Conservation (phyloP, 2,329 filamentous ascomycete species). For the Lachnellula hyalina region DNA sequence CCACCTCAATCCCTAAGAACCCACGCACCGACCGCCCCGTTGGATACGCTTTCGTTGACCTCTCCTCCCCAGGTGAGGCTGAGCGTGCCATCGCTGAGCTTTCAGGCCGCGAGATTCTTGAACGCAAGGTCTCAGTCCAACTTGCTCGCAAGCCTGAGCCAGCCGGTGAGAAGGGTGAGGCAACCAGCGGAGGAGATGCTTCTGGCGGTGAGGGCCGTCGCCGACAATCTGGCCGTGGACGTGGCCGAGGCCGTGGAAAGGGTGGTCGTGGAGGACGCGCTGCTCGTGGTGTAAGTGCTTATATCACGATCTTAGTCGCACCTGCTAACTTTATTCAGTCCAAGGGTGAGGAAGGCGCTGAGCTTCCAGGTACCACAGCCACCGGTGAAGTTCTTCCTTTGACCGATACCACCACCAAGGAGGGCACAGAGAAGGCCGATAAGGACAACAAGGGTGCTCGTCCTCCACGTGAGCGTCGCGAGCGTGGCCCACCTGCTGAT, state of each 20-base stretch:
- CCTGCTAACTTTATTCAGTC: conserved; percentile 21
- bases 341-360: conserved; percentile 35
- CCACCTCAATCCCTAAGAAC: conserved; percentile 98
- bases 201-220: conserved; percentile 60
- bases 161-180: conserved; percentile 68
- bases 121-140: conserved; percentile 98
- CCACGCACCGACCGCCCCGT: conserved; percentile 97
- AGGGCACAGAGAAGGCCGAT: conserved; percentile 40
- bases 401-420: conserved; percentile 59
- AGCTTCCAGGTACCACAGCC: conserved; percentile 38
- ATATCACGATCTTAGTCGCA: conserved; percentile 11
- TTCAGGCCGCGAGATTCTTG: conserved; percentile 94
- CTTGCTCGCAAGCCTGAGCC: conserved; percentile 95
- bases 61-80: conserved; percentile 89
- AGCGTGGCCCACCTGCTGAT: conserved; percentile 95
- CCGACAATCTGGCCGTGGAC: conserved; percentile 58
- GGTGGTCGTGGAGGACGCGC: conserved; percentile 59
- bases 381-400: conserved; percentile 48
- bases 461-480: conserved; percentile 55
- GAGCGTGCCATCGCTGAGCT: conserved; percentile 93
- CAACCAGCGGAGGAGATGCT: conserved; percentile 64
- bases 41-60: conserved; percentile 97
- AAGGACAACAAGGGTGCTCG: conserved; percentile 40
- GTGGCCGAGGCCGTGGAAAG: conserved; percentile 61
- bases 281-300: conserved; percentile 58